These are phyloP conservation scores for Phtheirospermum japonicum DNA, from an alignment of 257 asterid species.

Conservation along the genomic window DNA sequence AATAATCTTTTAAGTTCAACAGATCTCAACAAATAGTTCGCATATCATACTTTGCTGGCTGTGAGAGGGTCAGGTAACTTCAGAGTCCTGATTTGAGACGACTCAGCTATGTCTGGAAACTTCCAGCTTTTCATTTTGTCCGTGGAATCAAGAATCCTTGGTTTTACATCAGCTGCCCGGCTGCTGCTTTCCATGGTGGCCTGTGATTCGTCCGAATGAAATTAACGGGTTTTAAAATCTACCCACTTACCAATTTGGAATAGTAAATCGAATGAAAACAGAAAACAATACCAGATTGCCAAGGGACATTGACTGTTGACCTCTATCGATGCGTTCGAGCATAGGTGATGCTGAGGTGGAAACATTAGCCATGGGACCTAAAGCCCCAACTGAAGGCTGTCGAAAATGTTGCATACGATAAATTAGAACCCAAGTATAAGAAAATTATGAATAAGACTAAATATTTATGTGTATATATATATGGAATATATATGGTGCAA, in stretches of 20 bases:
- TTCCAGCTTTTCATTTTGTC: conserved; percentile 87
- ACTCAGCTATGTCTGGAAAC: conserved; percentile 72
- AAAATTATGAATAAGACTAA: conserved; percentile 4
- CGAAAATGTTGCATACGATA: conserved; percentile 6
- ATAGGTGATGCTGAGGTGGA: conserved; percentile 61
- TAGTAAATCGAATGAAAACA: conserved; percentile 10
- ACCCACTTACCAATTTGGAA: conserved; percentile 17
- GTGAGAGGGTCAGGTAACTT: conserved; percentile 81
- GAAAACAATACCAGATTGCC: conserved; percentile 73
- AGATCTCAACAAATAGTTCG: conserved; percentile 2
- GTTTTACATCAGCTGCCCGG: conserved; percentile 80
- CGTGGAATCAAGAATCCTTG: conserved; percentile 62
- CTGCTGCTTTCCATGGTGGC: conserved; percentile 78
- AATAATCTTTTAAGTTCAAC: not conserved
- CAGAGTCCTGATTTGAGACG: conserved; percentile 79
- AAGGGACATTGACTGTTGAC: conserved; percentile 80
- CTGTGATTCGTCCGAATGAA: conserved; percentile 41
- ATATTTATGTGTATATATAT: too few relatives aligned
- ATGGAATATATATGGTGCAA: not conserved
- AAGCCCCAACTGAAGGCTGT: conserved; percentile 74
- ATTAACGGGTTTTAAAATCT: conserved; percentile 4
- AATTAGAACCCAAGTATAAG: conserved; percentile 19
- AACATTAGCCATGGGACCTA: conserved; percentile 66
- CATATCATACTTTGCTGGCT: conserved; percentile 68
- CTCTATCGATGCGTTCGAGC: conserved; percentile 72